Conservation (phyloP, 805 yeast genomes). For the Saccharomycopsis malanga region DNA sequence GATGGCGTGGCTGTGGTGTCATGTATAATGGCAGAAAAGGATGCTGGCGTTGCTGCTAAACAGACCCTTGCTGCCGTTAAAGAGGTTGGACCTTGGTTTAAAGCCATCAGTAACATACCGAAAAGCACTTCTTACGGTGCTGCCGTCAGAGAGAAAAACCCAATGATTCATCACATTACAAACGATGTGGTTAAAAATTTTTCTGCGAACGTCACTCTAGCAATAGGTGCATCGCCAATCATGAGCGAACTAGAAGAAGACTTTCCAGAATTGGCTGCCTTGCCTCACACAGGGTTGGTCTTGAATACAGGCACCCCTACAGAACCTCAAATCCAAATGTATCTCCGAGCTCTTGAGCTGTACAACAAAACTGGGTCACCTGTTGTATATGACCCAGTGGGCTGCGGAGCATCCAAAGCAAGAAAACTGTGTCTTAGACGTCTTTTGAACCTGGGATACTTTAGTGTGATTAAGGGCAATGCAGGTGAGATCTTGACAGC, state of each 20-base stretch:
- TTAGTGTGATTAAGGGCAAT: conserved; percentile 75
- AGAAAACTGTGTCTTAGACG: conserved; percentile 43
- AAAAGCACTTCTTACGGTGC: conserved; percentile 22
- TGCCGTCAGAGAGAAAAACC: conserved; percentile 32
- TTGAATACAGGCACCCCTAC: conserved; percentile 73
- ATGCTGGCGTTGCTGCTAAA: conserved; percentile 47
- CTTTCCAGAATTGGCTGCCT: conserved; percentile 53
- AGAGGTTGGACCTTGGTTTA: neutral
- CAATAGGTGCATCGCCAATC: conserved; percentile 80
- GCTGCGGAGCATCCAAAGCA: conserved; percentile 70
- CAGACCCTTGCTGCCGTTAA: conserved; percentile 16
- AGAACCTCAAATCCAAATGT: conserved; percentile 35
- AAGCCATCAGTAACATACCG: neutral
- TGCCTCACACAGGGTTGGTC: conserved; percentile 50
- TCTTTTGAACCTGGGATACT: conserved; percentile 50
- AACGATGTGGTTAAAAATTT: conserved; percentile 83
- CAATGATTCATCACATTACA: conserved; percentile 82
- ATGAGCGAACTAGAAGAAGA: conserved; percentile 76
- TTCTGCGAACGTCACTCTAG: conserved; percentile 79
- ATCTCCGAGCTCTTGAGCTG: conserved; percentile 44
- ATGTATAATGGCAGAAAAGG: conserved; percentile 61
- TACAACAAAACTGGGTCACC: conserved; percentile 55
- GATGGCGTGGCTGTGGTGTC: conserved; percentile 92
- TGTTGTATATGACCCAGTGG: conserved; percentile 87
- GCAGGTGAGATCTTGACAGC: conserved; percentile 66